Base-by-base conservation (phyloP, 2,329 filamentous ascomycete species). In the Fusarium cyanostomum region DNA sequence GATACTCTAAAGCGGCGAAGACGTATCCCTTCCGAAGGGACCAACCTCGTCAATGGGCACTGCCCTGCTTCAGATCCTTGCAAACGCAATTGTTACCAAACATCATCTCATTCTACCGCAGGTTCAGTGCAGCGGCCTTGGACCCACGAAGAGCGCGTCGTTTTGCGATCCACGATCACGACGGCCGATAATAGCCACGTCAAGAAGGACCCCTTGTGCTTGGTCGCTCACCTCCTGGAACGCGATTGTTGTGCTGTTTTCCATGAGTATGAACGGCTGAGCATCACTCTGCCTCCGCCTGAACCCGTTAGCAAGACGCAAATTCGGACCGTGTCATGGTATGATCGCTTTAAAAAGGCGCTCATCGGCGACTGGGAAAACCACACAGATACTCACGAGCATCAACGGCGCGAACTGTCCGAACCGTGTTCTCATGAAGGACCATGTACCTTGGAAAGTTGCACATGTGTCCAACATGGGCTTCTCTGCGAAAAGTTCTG, bases 401-500 rank as follows among this genome's bases (percentile, higher is more conserved):
- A 86, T 61, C 81, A 86, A 41, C 77, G 82, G 13, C 82, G 86
- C 33, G 83, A 85, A 30, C 79, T 85, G 2, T 84, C 85, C 46
- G 84, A 88, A 53, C 87, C 89, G 4, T 94, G 91, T 69, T 82
- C 82, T 48, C 91, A 94, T 68, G 84, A 87, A 26, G 90, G 90
- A 0, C 82, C 87, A 3, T 94, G 91, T 73, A 83, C 83, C 13
- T 76, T 75, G 4, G 77, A 78, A 5, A 82, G 82, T 11, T 94
- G 91, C 66, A 78, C 82, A 2, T 94, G 91, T 69, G 87, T 85
- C 13, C 74, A 81, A 43, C 79, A 83, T 9, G 81, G 82, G 13
- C 78, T 92, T 16, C 81, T 89, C 15, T 94, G 91, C 70, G 91
- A 94, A 64, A 90, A 89, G 64, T 88, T 86, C 59, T 94, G 91